phyloP scores from a whole-genome alignment of 2,329 filamentous ascomycete species.

The Madurella fahalii region DNA sequence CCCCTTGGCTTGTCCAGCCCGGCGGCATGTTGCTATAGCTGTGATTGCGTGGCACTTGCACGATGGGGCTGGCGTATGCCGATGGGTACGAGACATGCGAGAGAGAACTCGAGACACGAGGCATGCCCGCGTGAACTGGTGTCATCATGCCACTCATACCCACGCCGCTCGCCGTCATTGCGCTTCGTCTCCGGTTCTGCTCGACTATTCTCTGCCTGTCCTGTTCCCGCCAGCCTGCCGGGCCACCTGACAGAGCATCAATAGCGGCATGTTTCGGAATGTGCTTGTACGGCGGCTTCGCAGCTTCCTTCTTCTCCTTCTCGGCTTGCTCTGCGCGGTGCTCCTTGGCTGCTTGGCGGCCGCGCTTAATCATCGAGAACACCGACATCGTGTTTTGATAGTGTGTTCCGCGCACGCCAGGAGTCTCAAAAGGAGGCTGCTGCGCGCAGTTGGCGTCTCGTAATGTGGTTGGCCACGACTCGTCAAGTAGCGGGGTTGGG shows the following conservation, averaged over 20 bases:
- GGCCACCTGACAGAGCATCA: conserved; percentile 54
- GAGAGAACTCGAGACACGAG: conserved; percentile 46
- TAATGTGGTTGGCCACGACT: not conserved
- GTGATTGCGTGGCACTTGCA: conserved; percentile 40
- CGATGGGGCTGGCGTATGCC: conserved; percentile 37
- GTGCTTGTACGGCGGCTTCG: conserved; percentile 52
- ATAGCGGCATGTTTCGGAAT: conserved; percentile 58
- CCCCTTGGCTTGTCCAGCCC: conserved; percentile 29
- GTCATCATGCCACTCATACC: conserved; percentile 28
- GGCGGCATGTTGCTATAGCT: conserved; percentile 40
- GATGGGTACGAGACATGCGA: conserved; percentile 46
- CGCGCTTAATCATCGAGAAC: conserved; percentile 50
- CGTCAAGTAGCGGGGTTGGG: not conserved
- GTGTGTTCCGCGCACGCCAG: too few relatives aligned
- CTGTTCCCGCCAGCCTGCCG: conserved; percentile 46
- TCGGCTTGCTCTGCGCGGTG: conserved; percentile 46
- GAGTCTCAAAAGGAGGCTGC: too few relatives aligned
- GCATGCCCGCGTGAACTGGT: conserved; percentile 34
- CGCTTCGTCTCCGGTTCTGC: conserved; percentile 47
- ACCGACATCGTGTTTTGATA: conserved; percentile 46
- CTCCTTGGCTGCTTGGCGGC: conserved; percentile 53
- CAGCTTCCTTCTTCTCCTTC: conserved; percentile 41
- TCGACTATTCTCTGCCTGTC: conserved; percentile 48
- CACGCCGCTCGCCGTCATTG: conserved; percentile 40
- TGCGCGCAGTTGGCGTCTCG: not conserved